Evolutionary conservation across 495 filamentous ascomycete genomes (phyloP).

Genomic region (Melanomma pulvis-pyrius): DNA sequence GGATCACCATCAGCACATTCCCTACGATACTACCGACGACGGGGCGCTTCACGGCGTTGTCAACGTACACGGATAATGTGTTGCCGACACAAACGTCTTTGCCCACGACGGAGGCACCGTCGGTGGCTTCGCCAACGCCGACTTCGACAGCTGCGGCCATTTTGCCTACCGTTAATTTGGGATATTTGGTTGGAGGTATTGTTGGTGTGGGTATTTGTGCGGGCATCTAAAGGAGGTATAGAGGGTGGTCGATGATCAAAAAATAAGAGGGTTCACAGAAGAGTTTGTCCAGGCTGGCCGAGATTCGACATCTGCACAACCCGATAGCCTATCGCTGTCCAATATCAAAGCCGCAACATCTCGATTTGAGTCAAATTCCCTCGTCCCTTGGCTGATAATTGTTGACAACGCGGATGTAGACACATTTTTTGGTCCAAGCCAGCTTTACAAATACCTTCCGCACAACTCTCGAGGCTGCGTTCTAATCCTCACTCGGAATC

Average conservation of each 20-base stretch:
- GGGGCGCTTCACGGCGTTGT: conserved; percentile 11
- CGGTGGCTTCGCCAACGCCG: not conserved
- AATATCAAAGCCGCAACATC: too few relatives aligned
- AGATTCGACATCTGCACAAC: not conserved
- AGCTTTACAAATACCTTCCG: too few relatives aligned
- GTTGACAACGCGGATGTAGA: too few relatives aligned
- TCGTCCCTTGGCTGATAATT: too few relatives aligned
- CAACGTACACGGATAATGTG: conserved; percentile 18
- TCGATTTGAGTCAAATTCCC: too few relatives aligned
- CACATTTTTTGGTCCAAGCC: too few relatives aligned
- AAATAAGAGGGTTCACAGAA: not conserved
- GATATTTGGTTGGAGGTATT: conserved; percentile 3
- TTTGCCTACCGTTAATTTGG: not conserved
- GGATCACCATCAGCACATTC: not conserved
- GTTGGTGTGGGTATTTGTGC: conserved; percentile 3
- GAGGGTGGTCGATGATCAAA: not conserved
- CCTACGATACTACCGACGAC: not conserved
- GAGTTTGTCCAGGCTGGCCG: not conserved
- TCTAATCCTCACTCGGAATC: too few relatives aligned
- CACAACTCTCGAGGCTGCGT: too few relatives aligned
- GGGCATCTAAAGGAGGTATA: not conserved
- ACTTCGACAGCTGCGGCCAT: conserved; percentile 5
- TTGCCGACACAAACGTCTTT: not conserved
- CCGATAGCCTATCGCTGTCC: too few relatives aligned
- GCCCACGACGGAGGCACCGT: conserved; percentile 2